Conservation (phyloP, 2,329 filamentous ascomycete species). For the Alternaria gaisen region DNA sequence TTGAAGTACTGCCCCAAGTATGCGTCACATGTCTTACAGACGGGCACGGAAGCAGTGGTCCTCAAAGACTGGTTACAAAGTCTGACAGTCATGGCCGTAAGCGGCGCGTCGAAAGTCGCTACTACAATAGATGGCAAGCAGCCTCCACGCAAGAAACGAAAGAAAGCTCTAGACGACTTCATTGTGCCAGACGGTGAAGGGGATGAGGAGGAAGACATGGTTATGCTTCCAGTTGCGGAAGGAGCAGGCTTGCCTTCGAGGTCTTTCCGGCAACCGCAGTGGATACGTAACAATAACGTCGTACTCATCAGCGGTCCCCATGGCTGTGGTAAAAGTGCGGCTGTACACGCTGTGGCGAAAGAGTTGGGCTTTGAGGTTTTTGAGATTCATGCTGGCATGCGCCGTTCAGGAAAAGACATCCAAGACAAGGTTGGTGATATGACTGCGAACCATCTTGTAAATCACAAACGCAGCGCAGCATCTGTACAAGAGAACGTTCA, state of each 20-base stretch:
- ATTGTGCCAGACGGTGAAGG: constrained; percentile 47
- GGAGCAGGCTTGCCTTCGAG: constrained; percentile 62
- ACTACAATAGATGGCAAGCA: constrained; percentile 30
- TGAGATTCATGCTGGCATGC: constrained; percentile 86
- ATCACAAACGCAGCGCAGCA: constrained; percentile 50
- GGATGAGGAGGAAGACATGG: constrained; percentile 58
- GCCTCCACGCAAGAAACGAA: constrained; percentile 68
- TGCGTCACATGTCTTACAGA: constrained; percentile 78
- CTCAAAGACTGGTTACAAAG: constrained; percentile 83
- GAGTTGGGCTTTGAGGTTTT: constrained; percentile 95
- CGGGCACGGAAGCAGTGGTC: constrained; percentile 72
- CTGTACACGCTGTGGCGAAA: constrained; percentile 89
- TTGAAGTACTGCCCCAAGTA: constrained; percentile 83
- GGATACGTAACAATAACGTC: constrained; percentile 67
- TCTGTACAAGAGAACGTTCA: constrained; percentile 36
- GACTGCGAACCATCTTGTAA: constrained; percentile 93
- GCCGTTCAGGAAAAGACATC: constrained; percentile 88
- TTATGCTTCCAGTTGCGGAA: constrained; percentile 72
- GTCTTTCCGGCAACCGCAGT: constrained; percentile 45
- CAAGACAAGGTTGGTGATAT: constrained; percentile 94
- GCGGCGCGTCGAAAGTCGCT: constrained; percentile 56
- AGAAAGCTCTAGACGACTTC: constrained; percentile 56
- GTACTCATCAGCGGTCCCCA: constrained; percentile 89
- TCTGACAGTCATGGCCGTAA: constrained; percentile 79
- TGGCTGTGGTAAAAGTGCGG: constrained; percentile 92